These are phyloP conservation scores for Leishmania martiniquensis DNA, from an alignment of 208 protist species.

Conservation along the genomic window DNA sequence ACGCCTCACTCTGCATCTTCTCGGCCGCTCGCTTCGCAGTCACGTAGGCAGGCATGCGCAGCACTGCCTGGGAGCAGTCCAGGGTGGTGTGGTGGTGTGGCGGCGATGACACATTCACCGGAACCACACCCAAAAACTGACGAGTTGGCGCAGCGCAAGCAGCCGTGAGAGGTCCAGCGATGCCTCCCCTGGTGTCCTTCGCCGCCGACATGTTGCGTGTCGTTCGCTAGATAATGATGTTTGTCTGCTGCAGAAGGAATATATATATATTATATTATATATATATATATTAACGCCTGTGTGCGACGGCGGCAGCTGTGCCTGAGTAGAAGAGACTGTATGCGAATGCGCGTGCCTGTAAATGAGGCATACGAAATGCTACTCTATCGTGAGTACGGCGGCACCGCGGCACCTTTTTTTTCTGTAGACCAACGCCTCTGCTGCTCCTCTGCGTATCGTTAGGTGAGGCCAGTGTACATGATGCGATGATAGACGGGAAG, in stretches of 20 bases:
- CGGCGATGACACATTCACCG: conserved; percentile 12
- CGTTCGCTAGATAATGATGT: neutral
- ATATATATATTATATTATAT: too few species aligned
- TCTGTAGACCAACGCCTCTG: neutral
- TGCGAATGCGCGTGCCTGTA: too few species aligned
- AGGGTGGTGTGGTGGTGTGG: conserved; percentile 8
- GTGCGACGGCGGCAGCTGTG: neutral
- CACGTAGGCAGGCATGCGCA: conserved; percentile 24
- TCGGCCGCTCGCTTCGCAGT: conserved; percentile 14
- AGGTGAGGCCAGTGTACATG: neutral
- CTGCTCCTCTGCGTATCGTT: neutral
- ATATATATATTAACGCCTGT: neutral
- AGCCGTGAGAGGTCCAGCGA: neutral
- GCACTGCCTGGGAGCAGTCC: conserved; percentile 30
- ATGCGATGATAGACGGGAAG: neutral
- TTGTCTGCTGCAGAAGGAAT: too few species aligned
- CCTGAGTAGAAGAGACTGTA: neutral
- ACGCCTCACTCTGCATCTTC: neutral
- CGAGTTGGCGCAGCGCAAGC: conserved; percentile 7
- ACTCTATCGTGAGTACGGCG: neutral
- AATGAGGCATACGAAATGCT: neutral
- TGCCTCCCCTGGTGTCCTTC: neutral
- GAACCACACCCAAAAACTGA: conserved; percentile 9
- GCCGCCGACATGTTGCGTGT: neutral
- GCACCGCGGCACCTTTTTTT: neutral